A percentile compares a stretch with the other conserved stretches of the same genome.
Conservation (phyloP, 768 basidiomycete species). For the Russula sp. region DNA sequence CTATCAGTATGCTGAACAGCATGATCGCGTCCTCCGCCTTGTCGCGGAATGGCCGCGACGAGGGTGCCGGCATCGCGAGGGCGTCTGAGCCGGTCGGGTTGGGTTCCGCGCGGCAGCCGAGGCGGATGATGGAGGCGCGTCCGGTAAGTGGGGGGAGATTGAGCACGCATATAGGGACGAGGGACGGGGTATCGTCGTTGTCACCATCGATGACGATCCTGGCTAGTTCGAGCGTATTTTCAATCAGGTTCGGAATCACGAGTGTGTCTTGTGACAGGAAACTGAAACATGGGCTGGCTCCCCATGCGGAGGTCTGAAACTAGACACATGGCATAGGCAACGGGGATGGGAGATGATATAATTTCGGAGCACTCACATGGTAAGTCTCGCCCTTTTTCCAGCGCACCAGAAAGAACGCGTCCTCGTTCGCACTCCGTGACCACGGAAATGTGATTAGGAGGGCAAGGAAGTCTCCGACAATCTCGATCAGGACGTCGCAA, state of each 20-base stretch:
- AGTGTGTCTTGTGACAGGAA: conserved; percentile 25
- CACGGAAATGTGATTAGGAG: conserved; percentile 16
- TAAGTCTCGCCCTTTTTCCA: conserved; percentile 27
- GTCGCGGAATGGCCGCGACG: conserved; percentile 23
- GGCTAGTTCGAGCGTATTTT: conserved; percentile 23
- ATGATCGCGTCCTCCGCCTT: conserved; percentile 24
- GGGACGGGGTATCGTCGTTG: conserved; percentile 1
- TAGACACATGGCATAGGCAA: background rate
- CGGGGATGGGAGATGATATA: background rate
- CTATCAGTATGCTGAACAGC: conserved; percentile 23
- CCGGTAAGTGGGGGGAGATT: conserved; percentile 19
- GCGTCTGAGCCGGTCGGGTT: background rate
- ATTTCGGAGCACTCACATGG: conserved; percentile 20
- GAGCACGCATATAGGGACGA: conserved; percentile 20
- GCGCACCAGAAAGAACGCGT: conserved; percentile 23
- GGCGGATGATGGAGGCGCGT: conserved; percentile 18
- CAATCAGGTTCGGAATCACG: conserved; percentile 24
- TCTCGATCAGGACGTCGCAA: conserved; percentile 15
- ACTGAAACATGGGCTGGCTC: conserved; percentile 24
- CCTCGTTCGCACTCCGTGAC: conserved; percentile 1
- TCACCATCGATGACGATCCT: conserved; percentile 9
- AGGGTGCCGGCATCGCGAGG: background rate
- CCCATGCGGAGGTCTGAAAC: conserved; percentile 14
- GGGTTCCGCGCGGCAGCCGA: conserved; percentile 28
- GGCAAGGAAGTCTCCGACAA: conserved; percentile 19